These are phyloP conservation scores for Naegleria fowleri DNA, from an alignment of 208 protist species.

Conservation along the genomic window DNA sequence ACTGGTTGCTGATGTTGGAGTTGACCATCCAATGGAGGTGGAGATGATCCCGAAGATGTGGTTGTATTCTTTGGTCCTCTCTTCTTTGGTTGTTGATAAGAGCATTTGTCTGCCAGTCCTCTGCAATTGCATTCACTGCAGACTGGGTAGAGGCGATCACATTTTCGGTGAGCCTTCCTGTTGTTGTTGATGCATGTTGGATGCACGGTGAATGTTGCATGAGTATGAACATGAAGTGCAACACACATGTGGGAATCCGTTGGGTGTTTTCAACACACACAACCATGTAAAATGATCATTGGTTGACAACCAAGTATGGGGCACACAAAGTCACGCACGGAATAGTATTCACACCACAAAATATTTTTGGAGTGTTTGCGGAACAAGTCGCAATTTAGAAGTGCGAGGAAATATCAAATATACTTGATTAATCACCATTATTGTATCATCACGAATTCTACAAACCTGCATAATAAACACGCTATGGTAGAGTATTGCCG, in stretches of 20 bases:
- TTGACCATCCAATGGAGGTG: neutral
- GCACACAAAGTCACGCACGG: too few species aligned
- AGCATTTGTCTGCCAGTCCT: neutral
- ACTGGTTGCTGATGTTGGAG: neutral
- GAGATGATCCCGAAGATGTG: neutral
- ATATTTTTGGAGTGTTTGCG: too few species aligned
- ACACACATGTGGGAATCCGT: too few species aligned
- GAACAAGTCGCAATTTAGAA: too few species aligned
- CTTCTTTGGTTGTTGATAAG: constrained; percentile 13
- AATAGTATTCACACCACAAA: too few species aligned
- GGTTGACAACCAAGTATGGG: too few species aligned
- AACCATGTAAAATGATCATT: neutral
- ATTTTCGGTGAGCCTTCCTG: constrained; percentile 25
- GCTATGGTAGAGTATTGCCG: neutral
- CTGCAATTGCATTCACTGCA: constrained; percentile 23
- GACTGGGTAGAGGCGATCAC: neutral
- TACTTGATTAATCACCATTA: too few species aligned
- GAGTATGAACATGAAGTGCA: too few species aligned
- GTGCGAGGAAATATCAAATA: too few species aligned
- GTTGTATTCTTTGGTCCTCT: constrained; percentile 3
- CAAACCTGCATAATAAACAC: neutral
- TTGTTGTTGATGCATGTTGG: neutral
- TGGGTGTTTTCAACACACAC: too few species aligned
- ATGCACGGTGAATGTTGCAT: too few species aligned
- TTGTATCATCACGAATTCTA: neutral